Base-by-base conservation (phyloP, 2,329 filamentous ascomycete genomes). In the Aureobasidium sp. region DNA sequence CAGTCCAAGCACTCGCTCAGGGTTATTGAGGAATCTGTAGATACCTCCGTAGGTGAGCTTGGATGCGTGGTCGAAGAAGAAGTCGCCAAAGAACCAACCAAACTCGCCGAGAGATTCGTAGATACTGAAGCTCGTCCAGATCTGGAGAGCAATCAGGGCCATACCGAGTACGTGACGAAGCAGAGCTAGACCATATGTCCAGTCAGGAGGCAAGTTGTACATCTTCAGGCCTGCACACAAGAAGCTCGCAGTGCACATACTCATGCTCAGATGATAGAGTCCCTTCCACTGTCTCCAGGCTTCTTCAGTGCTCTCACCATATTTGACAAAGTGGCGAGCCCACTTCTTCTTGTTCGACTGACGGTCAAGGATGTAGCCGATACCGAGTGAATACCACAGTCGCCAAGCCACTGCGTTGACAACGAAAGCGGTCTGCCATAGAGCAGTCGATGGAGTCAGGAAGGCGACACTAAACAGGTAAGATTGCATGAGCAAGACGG, bases 241-340 rank as follows among this genome's bases (percentile, higher is more conserved):
- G 74, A 97, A 96, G 63, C 90, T 93, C 22, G 87, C 82, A 70
- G 96, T 93, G 75, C 89, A 93, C 84, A 97, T 87, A 62, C 86
- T 85, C 83, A 93, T 92, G 75, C 90, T 95, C 67, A 97, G 81
- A 72, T 99, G 91, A 70, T 97, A 97, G 70, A 96, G 85, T 36
- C 89, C 91, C 76, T 97, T 97, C 94, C 94, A 99, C 73, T 99
- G 93, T 62, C 88, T 87, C 94, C 94, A 99, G 4, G 93, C 93
- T 75, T 97, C 94, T 64, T 88, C 87, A 3, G 87, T 87, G 64
- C 84, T 91, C 73, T 97, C 94, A 65, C 94, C 94, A 70, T 88
- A 97, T 74, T 99, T 99, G 76, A 99, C 84, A 72, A 97, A 99
- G 78, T 99, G 94, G 29, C 94, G 86, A 17, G 93, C 97, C 91